Base-by-base conservation (phyloP, 2,329 filamentous ascomycete genomes). In the Lachnellula cervina region DNA sequence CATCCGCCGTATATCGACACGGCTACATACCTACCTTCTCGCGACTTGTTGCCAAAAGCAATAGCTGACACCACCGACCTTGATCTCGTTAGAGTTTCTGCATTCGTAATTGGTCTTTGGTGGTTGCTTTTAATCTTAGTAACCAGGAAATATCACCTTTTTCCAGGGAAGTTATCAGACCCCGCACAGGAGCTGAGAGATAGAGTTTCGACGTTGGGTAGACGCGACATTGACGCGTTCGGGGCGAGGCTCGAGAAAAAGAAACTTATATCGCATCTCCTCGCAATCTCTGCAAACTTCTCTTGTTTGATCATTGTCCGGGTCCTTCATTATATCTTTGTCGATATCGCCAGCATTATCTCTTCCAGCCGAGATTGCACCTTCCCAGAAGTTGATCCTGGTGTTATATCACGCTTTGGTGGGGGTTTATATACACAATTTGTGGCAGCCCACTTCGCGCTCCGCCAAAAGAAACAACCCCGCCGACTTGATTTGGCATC, bases 361-460 rank as follows among this genome's bases (percentile, higher is more conserved):
- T 28, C 42, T 52, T 37, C 48, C 48, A 28, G 35, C 43, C 46
- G 46, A 37, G 19, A 55, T 50, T 32, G 19, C 55, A 54, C n/a
- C 32, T 45, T 35, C 23, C 35, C 21, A 28, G 47, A 48, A 42
- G 7, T 46, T 32, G 50, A 14, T 46, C 49, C 44, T 37, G 28
- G 49, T 32, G 32, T 32, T 49, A 46, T 45, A 55, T 55, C n/a
- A 34, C 51, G 45, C 44, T 34, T 44, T 52, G 45, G 44, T 45
- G 56, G 59, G 49, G 56, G 55, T 59, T 60, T 60, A 59, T 59
- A 62, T 60, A 62, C 59, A 60, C 58, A 58, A 56, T 23, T 54
- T 52, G 28, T 40, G 42, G 45, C 57, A 56, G 47, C 51, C 55
- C 48, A 54, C 45, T 49, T 49, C 32, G 50, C 52, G 43, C 35